Conservation (phyloP, 805 yeast genomes). For the Saccharomycopsis javanensis region DNA sequence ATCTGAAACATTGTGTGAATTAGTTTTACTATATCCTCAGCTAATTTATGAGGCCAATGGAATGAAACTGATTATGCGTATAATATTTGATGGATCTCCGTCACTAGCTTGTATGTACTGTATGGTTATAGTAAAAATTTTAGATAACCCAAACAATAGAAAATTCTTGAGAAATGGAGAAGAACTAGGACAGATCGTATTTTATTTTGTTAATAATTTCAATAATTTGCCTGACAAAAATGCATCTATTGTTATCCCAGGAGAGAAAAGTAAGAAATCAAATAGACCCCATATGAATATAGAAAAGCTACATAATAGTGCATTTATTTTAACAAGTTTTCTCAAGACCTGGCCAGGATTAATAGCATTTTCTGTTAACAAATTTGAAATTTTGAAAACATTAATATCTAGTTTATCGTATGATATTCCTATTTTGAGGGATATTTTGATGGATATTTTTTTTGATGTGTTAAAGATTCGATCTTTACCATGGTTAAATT, state of each 20-base stretch:
- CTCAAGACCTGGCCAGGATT: conserved; percentile 74
- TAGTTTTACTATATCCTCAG: conserved; percentile 36
- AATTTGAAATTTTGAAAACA: conserved; percentile 45
- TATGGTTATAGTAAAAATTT: conserved; percentile 41
- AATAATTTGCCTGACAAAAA: conserved; percentile 2
- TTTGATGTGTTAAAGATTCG: conserved; percentile 56
- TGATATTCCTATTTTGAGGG: conserved; percentile 47
- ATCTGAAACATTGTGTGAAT: conserved; percentile 45
- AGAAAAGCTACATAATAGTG: conserved; percentile 49
- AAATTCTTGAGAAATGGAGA: conserved; percentile 41
- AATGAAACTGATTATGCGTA: conserved; percentile 33
- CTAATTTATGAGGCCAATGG: conserved; percentile 36
- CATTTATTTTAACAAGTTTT: conserved; percentile 48
- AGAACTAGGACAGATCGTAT: conserved; percentile 52
- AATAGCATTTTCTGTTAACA: conserved; percentile 47
- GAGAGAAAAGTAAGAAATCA: not conserved
- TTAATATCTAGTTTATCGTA: conserved; percentile 53
- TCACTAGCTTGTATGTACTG: conserved; percentile 35
- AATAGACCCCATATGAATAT: conserved; percentile 31
- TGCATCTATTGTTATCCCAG: not conserved
- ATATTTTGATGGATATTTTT: conserved; percentile 59
- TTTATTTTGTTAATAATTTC: conserved; percentile 26
- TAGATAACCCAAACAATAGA: conserved; percentile 49
- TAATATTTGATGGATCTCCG: conserved; percentile 45
- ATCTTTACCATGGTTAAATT: conserved; percentile 42